These are phyloP conservation scores for Penicillium aurantiogriseum DNA, from an alignment of 2,329 filamentous ascomycete species.

Conservation along the genomic window DNA sequence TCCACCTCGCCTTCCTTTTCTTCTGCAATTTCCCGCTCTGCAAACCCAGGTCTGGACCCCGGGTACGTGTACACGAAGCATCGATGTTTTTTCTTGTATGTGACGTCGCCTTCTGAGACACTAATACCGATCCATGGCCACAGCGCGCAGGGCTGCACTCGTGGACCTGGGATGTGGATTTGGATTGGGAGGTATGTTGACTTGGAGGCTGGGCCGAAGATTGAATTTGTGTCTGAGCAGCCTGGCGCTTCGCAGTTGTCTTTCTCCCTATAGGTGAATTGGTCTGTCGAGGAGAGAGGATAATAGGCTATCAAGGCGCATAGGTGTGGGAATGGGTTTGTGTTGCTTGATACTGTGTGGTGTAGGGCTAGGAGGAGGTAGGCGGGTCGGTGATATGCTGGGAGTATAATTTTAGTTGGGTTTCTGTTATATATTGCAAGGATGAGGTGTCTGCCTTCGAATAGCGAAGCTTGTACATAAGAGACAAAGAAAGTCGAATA, in stretches of 20 bases:
- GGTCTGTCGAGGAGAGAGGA: constrained; percentile 29
- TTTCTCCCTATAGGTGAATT: constrained; percentile 5
- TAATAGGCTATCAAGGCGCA: constrained; percentile 62
- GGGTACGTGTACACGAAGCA: constrained; percentile 53
- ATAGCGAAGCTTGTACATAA: neutral
- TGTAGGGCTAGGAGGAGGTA: constrained; percentile 51
- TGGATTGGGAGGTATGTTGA: constrained; percentile 46
- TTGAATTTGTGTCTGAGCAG: constrained; percentile 27
- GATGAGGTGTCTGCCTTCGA: neutral
- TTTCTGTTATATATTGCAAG: neutral
- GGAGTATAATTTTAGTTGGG: neutral
- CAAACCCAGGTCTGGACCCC: constrained; percentile 60
- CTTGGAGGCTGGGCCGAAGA: constrained; percentile 30
- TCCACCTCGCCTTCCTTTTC: constrained; percentile 40
- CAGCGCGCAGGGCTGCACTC: constrained; percentile 11
- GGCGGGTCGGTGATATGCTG: constrained; percentile 61
- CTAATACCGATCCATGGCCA: constrained; percentile 24
- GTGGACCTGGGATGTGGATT: constrained; percentile 54
- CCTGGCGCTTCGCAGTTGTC: constrained; percentile 35
- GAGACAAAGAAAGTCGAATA: neutral
- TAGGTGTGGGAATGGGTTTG: constrained; percentile 56
- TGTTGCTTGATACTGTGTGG: constrained; percentile 43
- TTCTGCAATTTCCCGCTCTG: constrained; percentile 63
- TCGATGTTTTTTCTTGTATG: constrained; percentile 31
- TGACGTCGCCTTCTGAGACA: constrained; percentile 28